Evolutionary conservation across 805 yeast genomes (phyloP).

Genomic region (Starmerella vaccinii): DNA sequence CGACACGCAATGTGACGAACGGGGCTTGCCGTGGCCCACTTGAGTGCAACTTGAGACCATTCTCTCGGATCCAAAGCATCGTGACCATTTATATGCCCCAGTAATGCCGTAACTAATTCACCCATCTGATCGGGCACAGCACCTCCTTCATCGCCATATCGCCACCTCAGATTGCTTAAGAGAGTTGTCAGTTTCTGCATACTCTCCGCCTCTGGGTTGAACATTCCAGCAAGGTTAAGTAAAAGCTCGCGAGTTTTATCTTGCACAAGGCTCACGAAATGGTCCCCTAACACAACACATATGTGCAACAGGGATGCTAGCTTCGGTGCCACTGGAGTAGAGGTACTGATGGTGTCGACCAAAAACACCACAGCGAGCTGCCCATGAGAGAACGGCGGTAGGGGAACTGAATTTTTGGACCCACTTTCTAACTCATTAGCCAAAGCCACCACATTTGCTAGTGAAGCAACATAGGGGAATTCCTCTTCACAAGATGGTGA

Average conservation of each 20-base stretch:
- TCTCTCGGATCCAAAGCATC: conserved; percentile 31
- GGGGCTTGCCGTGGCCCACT: conserved; percentile 97
- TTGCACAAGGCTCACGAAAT: conserved; percentile 71
- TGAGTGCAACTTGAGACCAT: conserved; percentile 75
- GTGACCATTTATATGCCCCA: conserved; percentile 20
- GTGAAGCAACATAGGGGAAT: conserved; percentile 69
- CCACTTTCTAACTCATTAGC: conserved; percentile 38
- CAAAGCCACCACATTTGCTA: conserved; percentile 45
- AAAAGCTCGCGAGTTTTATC: conserved; percentile 73
- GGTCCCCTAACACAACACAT: conserved; percentile 73
- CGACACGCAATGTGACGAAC: conserved; percentile 95
- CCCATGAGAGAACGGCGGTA: conserved; percentile 69
- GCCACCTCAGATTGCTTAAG: conserved; percentile 59
- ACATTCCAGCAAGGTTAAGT: conserved; percentile 43
- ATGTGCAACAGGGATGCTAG: conserved; percentile 71
- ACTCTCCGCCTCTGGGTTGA: conserved; percentile 30
- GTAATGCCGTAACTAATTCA: conserved; percentile 12
- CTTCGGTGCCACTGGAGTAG: conserved; percentile 48
- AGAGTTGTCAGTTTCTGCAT: conserved; percentile 48
- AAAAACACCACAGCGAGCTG: conserved; percentile 77
- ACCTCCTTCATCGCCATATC: conserved; percentile 54
- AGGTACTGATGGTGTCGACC: conserved; percentile 64
- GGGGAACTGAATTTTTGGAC: background rate
- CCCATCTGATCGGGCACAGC: conserved; percentile 21
- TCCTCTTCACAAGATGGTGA: conserved; percentile 26